Conservation (phyloP, 306 rosid genomes). For the Castanea mollissima region DNA sequence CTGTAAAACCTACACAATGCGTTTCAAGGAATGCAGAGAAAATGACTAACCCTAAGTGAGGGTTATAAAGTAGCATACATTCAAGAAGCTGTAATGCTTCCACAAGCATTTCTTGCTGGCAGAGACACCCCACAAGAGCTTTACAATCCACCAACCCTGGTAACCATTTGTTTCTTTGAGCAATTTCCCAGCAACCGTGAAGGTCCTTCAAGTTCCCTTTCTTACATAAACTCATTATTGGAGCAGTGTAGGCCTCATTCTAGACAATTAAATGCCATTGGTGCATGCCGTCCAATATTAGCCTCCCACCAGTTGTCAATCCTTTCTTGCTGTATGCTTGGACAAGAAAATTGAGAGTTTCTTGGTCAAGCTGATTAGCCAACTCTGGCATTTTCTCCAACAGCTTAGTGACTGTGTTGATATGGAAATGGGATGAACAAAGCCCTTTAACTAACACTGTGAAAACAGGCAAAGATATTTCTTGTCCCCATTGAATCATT, state of each 20-base stretch:
- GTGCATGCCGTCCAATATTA: conserved; percentile 54
- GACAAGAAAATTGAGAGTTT: conserved; percentile 58
- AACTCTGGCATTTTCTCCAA: conserved; percentile 49
- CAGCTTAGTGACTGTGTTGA: conserved; percentile 30
- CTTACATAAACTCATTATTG: conserved; percentile 56
- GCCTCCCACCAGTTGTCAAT: conserved; percentile 43
- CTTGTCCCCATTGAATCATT: conserved; percentile 81
- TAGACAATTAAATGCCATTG: conserved; percentile 36
- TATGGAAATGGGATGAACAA: conserved; percentile 49
- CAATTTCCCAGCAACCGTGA: conserved; percentile 51
- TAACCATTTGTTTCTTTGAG: conserved; percentile 51
- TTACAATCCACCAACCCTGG: conserved; percentile 54
- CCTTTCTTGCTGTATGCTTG: conserved; percentile 70
- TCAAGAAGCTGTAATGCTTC: conserved; percentile 68
- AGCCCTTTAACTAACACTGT: conserved; percentile 47
- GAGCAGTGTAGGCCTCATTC: conserved; percentile 55
- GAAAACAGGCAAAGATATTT: conserved; percentile 45
- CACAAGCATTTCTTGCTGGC: conserved; percentile 39
- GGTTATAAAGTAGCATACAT: conserved; percentile 53
- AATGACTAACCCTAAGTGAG: conserved; percentile 44
- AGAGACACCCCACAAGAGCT: conserved; percentile 46
- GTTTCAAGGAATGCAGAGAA: conserved; percentile 49
- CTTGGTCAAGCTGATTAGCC: conserved; percentile 48
- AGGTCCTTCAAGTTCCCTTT: conserved; percentile 59
- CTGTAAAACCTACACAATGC: conserved; percentile 47